Base-by-base conservation (phyloP, 2,329 filamentous ascomycete species). In the Endocalyx cinctus region DNA sequence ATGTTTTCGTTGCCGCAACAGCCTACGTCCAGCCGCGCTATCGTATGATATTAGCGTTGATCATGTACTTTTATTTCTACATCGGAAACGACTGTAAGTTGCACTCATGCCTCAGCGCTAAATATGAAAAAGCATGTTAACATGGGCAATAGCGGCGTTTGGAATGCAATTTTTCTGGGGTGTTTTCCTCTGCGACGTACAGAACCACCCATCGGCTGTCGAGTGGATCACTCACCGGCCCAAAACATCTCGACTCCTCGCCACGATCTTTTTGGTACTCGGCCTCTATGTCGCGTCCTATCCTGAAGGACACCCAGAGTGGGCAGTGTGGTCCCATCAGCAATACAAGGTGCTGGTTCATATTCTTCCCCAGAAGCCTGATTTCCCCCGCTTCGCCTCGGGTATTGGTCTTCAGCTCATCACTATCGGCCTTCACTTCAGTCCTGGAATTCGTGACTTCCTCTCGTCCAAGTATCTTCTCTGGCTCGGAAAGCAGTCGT, bases 401-500 rank as follows among this genome's bases (percentile, higher is more conserved):
- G 61, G 61, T 29, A 55, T 57, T 35, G 54, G 54, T 11, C 40
- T 57, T 17, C 48, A 55, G 25, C 32, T 57, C 7, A 54, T 57
- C 18, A 57, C 54, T 3, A 42, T 57, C 3, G 54, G 52, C 20
- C 38, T 57, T 17, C 54, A 57, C 32, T 57, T 57, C 28, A 56
- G 54, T 34, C 53, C 53, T 10, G 38, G 43, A 17, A 57, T 72
- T 18, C 75, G 77, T 40, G 65, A 64, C 31, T 43, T 72, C 1
- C 64, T 82, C 3, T 73, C 72, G 4, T 69, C 68, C 37, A 67
- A 66, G 19, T 64, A 68, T 34, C 68, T 82, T 27, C 64, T 77
- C 27, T 82, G 76, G 69, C 67, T 82, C 10, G 78, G 78, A 27
- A 74, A 73, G 47, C 71, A 80, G 57, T 77, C 72, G 27, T 81